Conservation (phyloP, 352 stramenopile species). For the Phytophthora pisi region DNA sequence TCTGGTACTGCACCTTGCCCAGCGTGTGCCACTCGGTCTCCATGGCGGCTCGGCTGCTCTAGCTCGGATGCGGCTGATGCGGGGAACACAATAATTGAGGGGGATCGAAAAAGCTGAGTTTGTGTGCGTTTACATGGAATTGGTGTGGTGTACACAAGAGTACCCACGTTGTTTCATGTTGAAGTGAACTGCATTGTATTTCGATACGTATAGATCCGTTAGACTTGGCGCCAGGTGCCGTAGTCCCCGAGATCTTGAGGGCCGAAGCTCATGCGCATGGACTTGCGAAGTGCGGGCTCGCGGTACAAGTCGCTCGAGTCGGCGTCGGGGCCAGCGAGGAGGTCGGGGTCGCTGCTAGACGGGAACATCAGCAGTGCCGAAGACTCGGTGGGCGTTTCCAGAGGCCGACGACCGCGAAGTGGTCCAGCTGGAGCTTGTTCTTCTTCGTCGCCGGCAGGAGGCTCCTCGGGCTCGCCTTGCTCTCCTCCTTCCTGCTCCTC, state of each 20-base stretch:
- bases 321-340: slow-evolving; percentile 28
- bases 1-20: slow-evolving; percentile 89
- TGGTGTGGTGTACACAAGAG: too few species aligned
- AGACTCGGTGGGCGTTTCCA: slow-evolving; percentile 38
- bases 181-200: too few species aligned
- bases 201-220: slow-evolving; percentile 7
- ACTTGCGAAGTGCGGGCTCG: slow-evolving; percentile 65
- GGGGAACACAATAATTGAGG: too few species aligned
- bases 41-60: slow-evolving; percentile 29
- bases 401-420: slow-evolving; percentile 4
- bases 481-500: slow-evolving; percentile 5
- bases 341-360: slow-evolving; percentile 40
- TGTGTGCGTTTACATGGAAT: too few species aligned
- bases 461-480: slow-evolving; percentile 29
- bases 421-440: slow-evolving; percentile 30
- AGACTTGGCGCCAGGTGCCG: slow-evolving; percentile 50
- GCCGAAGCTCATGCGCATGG: slow-evolving; percentile 51
- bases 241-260: slow-evolving; percentile 51
- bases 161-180: too few species aligned
- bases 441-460: slow-evolving; percentile 39
- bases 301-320: slow-evolving; percentile 78
- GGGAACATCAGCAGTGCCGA: slow-evolving; percentile 47
- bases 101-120: too few species aligned
- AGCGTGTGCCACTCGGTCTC: slow-evolving; percentile 87
- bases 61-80: too few species aligned